Base-by-base conservation (phyloP, 2,329 filamentous ascomycete genomes). In the Ophiostoma ulmi region DNA sequence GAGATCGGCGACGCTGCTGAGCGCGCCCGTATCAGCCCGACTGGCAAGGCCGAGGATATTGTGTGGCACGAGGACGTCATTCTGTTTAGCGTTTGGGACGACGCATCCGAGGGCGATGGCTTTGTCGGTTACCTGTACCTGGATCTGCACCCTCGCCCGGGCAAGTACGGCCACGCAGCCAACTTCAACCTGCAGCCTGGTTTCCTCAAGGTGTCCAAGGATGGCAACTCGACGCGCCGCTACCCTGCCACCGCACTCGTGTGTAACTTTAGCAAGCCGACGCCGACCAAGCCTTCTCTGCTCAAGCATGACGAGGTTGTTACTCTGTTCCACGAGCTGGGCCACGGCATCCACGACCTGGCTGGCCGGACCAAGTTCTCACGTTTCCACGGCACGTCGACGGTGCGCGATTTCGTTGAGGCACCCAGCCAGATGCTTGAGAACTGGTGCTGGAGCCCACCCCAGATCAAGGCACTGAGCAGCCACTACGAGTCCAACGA, bases 81-180 rank as follows among this genome's bases (percentile, higher is more conserved):
- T 73, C 79, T 94, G 71, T 94, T 93, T 81, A 90, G 88, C 68
- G 92, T 95, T 8, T 94, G 92, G 91, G 87, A 95, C 75, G 90
- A 94, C 73, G 86, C 88, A 72, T 84, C 83, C 1, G 88, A 91
- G 75, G 91, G 91, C 20, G 83, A 85, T 68, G 87, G 83, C 48
- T 95, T 95, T 76, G 89, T 92, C 7, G 92, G 92, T 58, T 95
- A 94, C 78, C 84, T 95, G 36, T 94, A 94, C 79, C 86, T 95
- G 17, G 92, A 95, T 79, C 84, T 94, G 26, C 90, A 92, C 79
- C 91, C 91, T 1, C 86, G 92, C 52, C 88, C 88, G 75, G 91
- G 92, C 79, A 95, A 95, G 79, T 94, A 94, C 78, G 89, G 90
- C 20, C 92, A 94, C 76, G 91, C 92, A 6, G 92, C 92, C 76